A percentile compares a stretch with the other conserved stretches of the same genome.
These are phyloP conservation scores for Oenanthe javanica DNA, from an alignment of 140 eudicot species.

Conservation along the genomic window DNA sequence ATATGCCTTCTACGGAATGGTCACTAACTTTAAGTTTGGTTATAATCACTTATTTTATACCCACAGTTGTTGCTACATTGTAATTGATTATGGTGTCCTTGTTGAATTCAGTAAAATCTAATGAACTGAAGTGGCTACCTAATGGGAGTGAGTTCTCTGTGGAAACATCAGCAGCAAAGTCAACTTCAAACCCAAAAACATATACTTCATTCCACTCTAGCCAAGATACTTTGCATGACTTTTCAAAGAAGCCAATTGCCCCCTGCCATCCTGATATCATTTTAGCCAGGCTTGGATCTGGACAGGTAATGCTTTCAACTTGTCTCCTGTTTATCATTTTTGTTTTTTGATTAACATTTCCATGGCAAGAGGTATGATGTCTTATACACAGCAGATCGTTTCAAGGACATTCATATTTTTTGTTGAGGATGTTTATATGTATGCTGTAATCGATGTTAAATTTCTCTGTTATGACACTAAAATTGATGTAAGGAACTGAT, in stretches of 20 bases:
- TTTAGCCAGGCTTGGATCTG: slow-evolving; percentile 73
- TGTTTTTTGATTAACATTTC: neutral
- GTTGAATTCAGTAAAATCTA: slow-evolving; percentile 46
- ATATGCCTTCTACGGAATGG: slow-evolving; percentile 5
- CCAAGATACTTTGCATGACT: slow-evolving; percentile 65
- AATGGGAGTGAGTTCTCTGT: slow-evolving; percentile 62
- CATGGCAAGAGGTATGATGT: neutral
- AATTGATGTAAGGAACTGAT: neutral
- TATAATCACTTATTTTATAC: neutral
- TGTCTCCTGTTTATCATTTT: neutral
- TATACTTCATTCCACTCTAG: slow-evolving; percentile 68
- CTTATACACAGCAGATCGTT: neutral
- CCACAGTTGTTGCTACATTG: neutral
- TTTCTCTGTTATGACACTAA: neutral
- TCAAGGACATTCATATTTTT: neutral
- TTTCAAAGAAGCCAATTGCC: slow-evolving; percentile 49
- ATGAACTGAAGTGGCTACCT: slow-evolving; percentile 79
- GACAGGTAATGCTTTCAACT: slow-evolving; percentile 52
- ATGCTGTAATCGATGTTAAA: neutral
- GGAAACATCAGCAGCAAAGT: slow-evolving; percentile 34
- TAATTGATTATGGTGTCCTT: slow-evolving; percentile 1
- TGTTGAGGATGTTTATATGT: neutral
- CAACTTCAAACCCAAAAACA: slow-evolving; percentile 51
- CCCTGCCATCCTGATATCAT: slow-evolving; percentile 43
- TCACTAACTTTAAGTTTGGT: neutral